These are phyloP conservation scores for Flaveria robusta DNA, from an alignment of 129 eudicot genomes.

Conservation along the genomic window DNA sequence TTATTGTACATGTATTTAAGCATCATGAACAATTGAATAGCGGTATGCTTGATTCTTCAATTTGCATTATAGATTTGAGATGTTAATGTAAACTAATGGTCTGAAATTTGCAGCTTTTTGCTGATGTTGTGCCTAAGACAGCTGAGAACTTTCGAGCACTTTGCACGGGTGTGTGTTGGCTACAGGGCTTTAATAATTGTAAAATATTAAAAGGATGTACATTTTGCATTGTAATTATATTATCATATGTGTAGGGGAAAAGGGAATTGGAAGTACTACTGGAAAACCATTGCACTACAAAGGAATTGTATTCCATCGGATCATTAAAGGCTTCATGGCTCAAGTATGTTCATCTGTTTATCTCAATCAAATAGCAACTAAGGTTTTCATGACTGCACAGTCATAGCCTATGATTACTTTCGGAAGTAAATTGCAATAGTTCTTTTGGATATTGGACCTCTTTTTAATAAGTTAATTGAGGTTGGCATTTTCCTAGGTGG, in stretches of 20 bases:
- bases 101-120: constrained; percentile 67
- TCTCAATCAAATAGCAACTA: background rate
- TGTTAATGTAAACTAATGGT: background rate
- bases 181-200: background rate
- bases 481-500: background rate
- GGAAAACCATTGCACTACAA: constrained; percentile 89
- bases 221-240: constrained; percentile 7
- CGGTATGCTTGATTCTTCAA: background rate
- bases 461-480: background rate
- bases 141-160: constrained; percentile 94
- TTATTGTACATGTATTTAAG: background rate
- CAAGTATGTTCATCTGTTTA: constrained; percentile 54
- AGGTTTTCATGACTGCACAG: background rate
- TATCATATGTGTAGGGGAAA: constrained; percentile 64
- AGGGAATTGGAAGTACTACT: constrained; percentile 70
- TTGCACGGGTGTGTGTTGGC: constrained; percentile 64
- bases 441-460: background rate
- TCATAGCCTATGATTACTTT: background rate
- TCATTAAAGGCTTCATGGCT: constrained; percentile 92
- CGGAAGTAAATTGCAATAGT: background rate
- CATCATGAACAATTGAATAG: too few species aligned
- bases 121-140: constrained; percentile 85
- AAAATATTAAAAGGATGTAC: background rate
- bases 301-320: constrained; percentile 74
- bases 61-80: background rate